A percentile compares a stretch with the other conserved stretches of the same genome.
phyloP scores from a whole-genome alignment of 208 protist genomes.

The Naegleria lovaniensis region DNA sequence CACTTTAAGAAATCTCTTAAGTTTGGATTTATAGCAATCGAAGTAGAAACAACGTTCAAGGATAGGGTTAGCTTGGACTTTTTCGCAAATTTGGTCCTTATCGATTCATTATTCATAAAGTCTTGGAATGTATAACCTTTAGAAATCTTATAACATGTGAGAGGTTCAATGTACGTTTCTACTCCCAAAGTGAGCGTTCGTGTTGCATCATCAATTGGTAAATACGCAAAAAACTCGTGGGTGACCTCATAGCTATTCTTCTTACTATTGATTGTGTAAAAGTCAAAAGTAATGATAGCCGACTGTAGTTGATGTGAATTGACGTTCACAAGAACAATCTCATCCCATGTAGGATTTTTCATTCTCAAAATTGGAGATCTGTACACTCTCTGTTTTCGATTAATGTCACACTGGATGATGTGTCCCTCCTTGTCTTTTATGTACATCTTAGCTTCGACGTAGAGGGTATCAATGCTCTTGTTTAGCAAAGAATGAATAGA shows the following conservation, averaged over 20 bases:
- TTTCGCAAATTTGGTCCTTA: neutral
- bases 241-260: neutral
- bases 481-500: neutral
- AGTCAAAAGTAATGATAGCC: neutral
- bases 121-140: neutral
- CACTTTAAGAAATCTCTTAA: neutral
- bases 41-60: neutral
- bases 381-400: neutral
- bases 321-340: neutral
- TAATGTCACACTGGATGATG: neutral
- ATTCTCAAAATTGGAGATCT: neutral
- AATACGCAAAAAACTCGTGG: neutral
- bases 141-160: neutral
- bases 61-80: neutral
- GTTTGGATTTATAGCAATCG: neutral
- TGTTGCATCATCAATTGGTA: neutral
- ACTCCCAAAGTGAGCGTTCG: neutral
- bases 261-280: neutral
- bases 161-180: neutral
- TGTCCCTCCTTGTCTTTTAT: neutral
- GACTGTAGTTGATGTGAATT: neutral
- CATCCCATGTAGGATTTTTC: neutral
- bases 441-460: neutral
- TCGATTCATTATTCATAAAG: neutral
- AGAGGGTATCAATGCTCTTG: neutral